Conservation (phyloP, 768 basidiomycete genomes). For the Amanita muscaria region DNA sequence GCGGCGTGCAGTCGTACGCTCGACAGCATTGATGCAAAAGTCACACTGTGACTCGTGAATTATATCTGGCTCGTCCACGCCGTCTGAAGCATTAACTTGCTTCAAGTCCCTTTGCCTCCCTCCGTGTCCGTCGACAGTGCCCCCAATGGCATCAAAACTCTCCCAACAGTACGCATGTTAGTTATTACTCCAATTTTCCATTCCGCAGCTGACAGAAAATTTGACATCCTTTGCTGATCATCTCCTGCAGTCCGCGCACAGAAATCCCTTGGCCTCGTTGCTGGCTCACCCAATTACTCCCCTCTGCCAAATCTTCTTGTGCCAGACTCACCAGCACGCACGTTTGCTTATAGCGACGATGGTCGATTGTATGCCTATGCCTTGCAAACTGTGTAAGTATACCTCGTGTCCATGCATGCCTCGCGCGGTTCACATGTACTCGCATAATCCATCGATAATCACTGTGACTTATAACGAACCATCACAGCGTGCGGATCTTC, state of each 20-base stretch:
- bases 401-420: slow-evolving; percentile 10
- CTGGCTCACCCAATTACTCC: slow-evolving; percentile 70
- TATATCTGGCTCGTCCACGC: too few species aligned
- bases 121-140: slow-evolving; percentile 18
- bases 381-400: slow-evolving; percentile 59
- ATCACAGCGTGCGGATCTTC: slow-evolving; percentile 60
- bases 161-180: slow-evolving; percentile 83
- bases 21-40: not conserved
- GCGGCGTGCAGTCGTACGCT: not conserved
- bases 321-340: slow-evolving; percentile 67
- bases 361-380: slow-evolving; percentile 85
- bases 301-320: slow-evolving; percentile 52
- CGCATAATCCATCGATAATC: slow-evolving; percentile 2
- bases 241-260: slow-evolving; percentile 73
- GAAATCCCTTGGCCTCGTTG: slow-evolving; percentile 83
- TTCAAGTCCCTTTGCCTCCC: slow-evolving; percentile 36
- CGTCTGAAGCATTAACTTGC: slow-evolving; percentile 77
- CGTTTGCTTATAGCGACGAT: slow-evolving; percentile 76
- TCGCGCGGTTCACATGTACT: slow-evolving; percentile 1
- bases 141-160: slow-evolving; percentile 60
- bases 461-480: slow-evolving; percentile 5
- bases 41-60: not conserved
- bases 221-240: slow-evolving; percentile 11
- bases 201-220: not conserved
- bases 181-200: slow-evolving; percentile 23